Conservation (phyloP, 1,284 basidiomycete genomes). For the Fomes fomentarius region DNA sequence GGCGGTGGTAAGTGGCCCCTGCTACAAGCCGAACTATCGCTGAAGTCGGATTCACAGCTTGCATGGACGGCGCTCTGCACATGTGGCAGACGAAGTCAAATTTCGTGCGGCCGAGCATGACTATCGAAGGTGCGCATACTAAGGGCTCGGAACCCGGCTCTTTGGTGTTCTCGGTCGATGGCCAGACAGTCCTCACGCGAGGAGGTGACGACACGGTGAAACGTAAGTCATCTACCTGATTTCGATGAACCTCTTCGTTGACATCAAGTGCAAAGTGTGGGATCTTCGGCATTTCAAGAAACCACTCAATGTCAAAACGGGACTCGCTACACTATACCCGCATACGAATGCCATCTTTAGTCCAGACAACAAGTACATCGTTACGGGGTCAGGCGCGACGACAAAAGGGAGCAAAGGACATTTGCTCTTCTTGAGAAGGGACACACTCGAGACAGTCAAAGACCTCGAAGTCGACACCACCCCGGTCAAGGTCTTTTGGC, state of each 20-base stretch:
- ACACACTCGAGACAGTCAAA: conserved; percentile 69
- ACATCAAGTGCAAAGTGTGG: conserved; percentile 71
- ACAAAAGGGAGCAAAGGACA: conserved; percentile 70
- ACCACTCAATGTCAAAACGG: conserved; percentile 70
- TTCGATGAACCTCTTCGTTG: conserved; percentile 3
- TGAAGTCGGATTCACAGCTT: conserved; percentile 51
- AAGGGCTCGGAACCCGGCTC: conserved; percentile 86
- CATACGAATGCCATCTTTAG: conserved; percentile 94
- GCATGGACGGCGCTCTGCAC: conserved; percentile 89
- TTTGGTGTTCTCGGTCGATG: conserved; percentile 85
- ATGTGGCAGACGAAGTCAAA: conserved; percentile 94
- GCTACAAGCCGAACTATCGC: background rate
- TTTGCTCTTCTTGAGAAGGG: conserved; percentile 74
- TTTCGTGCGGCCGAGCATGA: conserved; percentile 87
- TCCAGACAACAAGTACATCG: conserved; percentile 84
- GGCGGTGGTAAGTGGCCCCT: conserved; percentile 69
- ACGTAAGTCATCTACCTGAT: conserved; percentile 54
- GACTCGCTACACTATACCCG: conserved; percentile 81
- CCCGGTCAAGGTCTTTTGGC: conserved; percentile 91
- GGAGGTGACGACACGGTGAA: conserved; percentile 96
- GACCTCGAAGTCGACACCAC: conserved; percentile 70
- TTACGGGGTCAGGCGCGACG: conserved; percentile 79
- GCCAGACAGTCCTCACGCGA: conserved; percentile 79
- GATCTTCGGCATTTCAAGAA: conserved; percentile 89
- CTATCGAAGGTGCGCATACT: conserved; percentile 84